These are phyloP conservation scores for Chloris gayana DNA, from an alignment of 176 grass and related monocot genomes.

Conservation along the genomic window DNA sequence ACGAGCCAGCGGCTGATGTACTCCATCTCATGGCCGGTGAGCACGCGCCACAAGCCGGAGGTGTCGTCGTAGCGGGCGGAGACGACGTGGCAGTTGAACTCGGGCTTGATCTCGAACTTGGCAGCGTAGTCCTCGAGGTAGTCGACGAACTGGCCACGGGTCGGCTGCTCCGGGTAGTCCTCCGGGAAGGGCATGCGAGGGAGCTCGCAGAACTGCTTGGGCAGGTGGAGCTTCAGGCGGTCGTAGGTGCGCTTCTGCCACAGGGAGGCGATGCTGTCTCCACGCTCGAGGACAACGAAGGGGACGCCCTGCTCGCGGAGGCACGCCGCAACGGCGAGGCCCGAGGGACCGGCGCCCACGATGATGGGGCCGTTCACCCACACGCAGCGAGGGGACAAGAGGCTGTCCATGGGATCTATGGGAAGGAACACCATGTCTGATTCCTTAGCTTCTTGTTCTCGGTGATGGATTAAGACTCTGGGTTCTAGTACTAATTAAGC, in stretches of 20 bases:
- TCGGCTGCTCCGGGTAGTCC: slow-evolving; percentile 76
- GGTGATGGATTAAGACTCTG: too few species aligned
- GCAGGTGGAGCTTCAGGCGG: slow-evolving; percentile 83
- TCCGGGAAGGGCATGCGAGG: slow-evolving; percentile 70
- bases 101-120: slow-evolving; percentile 60
- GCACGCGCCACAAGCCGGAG: slow-evolving; percentile 68
- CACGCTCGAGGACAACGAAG: slow-evolving; percentile 61
- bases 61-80: slow-evolving; percentile 71
- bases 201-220: slow-evolving; percentile 89
- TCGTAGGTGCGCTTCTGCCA: slow-evolving; percentile 84
- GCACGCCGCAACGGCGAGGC: slow-evolving; percentile 63
- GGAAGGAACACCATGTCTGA: slow-evolving; percentile 51
- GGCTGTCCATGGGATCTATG: slow-evolving; percentile 42
- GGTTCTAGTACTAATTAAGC: too few species aligned
- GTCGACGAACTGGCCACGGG: slow-evolving; percentile 62
- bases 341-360: slow-evolving; percentile 75
- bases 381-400: slow-evolving; percentile 48
- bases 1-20: slow-evolving; percentile 86
- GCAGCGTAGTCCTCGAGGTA: slow-evolving; percentile 74
- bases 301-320: slow-evolving; percentile 77
- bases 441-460: too few species aligned
- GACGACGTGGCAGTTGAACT: slow-evolving; percentile 59
- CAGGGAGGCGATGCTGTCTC: slow-evolving; percentile 74
- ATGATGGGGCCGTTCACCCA: slow-evolving; percentile 87
- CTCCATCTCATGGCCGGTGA: slow-evolving; percentile 55